Evolutionary conservation across 2,329 filamentous ascomycete genomes (phyloP), one percentile per base, ranked within the genome.

Genomic region (Aspergillus calidoustus): DNA sequence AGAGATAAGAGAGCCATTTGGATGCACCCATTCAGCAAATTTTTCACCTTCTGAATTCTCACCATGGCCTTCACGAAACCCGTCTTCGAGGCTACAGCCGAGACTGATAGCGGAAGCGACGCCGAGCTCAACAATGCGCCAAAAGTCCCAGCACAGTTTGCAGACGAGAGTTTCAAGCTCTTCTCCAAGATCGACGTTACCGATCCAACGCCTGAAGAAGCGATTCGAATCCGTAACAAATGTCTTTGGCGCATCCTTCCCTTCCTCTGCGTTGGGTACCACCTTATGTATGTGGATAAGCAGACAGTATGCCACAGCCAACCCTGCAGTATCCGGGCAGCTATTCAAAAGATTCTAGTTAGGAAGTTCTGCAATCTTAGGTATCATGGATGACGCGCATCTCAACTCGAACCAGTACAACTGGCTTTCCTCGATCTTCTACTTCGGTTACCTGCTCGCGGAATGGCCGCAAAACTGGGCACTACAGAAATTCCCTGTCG

Each of bases 131-230:
- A 47, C 25, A 47, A 31, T 41, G 46, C 54, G 57, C 54, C 63
- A 25, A 78, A 75, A 56, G 66, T 80, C 1, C 71, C 76, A 0
- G 75, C 75, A 46, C 74, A 71, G 22, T 78, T 74, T 55, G 78
- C 77, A 2, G 77, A 80, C 53, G 78, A 80, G 63, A 80, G 78
- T 57, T 80, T 78, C 64, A 80, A 77, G 59, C 71, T 80, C 7
- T 78, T 79, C 49, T 74, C 72, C 2, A 73, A 76, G 44, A 69
- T 79, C 38, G 69, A 77, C 22, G 77, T 78, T 17, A 64, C 74
- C 6, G 76, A 77, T 5, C 76, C 78, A 7, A 78, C 71, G 0
- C 66, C 69, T 2, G 73, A 76, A 59, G 46, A 57, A 75, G 54
- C 54, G 2, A 41, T 11, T 4, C 43, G 28, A 3, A 56, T 56